A percentile compares a stretch with the other conserved stretches of the same genome.
These are phyloP conservation scores for Arthrobotrys musiformis DNA, from an alignment of 2,329 filamentous ascomycete species.

Conservation along the genomic window DNA sequence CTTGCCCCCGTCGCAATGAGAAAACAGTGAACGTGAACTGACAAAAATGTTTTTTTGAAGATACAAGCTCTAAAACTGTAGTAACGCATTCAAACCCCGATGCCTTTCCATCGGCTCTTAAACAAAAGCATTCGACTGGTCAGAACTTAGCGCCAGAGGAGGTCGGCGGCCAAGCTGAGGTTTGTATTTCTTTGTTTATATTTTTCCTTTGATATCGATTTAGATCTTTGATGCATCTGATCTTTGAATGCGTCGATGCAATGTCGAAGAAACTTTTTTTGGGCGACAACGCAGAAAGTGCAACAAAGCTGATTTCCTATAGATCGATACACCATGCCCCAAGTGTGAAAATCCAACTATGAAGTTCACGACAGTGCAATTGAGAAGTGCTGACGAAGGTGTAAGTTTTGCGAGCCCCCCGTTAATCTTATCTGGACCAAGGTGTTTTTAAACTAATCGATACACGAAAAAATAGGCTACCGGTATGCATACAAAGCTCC, in stretches of 20 bases:
- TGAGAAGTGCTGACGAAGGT: conserved; percentile 93
- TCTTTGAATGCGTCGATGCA: background rate
- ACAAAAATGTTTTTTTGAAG: conserved; percentile 63
- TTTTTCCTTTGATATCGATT: no score
- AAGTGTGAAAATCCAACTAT: conserved; percentile 85
- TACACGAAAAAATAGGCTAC: conserved; percentile 17
- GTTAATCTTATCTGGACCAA: no score
- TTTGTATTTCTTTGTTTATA: no score
- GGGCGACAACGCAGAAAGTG: conserved; percentile 29
- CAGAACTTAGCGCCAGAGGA: conserved; percentile 83
- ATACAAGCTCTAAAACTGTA: conserved; percentile 79
- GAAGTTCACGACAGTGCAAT: conserved; percentile 83
- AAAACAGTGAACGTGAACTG: no score
- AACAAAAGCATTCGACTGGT: conserved; percentile 85
- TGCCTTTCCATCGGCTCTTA: conserved; percentile 88
- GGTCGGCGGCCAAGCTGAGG: conserved; percentile 75
- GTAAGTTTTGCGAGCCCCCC: no score
- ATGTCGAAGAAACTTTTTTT: conserved; percentile 11
- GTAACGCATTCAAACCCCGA: conserved; percentile 85
- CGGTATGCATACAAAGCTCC: background rate
- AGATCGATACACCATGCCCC: conserved; percentile 75
- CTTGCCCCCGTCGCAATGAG: background rate
- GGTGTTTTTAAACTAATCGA: no score
- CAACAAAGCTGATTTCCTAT: conserved; percentile 3
- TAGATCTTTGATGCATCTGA: background rate